Evolutionary conservation across 2,329 filamentous ascomycete species (phyloP).

Genomic region (Zalaria obscura): DNA sequence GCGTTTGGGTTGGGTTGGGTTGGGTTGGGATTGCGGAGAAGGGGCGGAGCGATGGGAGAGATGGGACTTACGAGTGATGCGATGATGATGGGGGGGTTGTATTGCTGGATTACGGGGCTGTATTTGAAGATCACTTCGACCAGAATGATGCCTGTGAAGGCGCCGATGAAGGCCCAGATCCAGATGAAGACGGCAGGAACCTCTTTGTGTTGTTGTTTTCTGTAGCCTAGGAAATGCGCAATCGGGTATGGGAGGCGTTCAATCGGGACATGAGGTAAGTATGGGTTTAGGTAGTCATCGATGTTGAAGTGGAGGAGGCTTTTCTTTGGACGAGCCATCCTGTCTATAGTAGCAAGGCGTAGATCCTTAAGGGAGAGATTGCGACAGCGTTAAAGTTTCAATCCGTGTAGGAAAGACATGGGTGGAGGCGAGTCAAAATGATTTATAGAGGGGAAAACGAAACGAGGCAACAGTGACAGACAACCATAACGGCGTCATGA

Average conservation of each 20-base stretch:
- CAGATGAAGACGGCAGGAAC: constrained; percentile 27
- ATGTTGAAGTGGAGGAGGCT: constrained; percentile 49
- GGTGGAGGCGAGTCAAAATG: too few species aligned
- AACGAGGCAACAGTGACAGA: too few species aligned
- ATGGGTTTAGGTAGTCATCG: constrained; percentile 60
- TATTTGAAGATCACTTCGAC: constrained; percentile 28
- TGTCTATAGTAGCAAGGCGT: neutral
- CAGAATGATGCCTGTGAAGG: constrained; percentile 28
- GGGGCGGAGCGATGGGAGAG: neutral
- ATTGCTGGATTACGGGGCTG: constrained; percentile 19
- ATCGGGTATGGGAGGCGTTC: constrained; percentile 49
- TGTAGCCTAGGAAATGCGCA: constrained; percentile 47
- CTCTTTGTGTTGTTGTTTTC: constrained; percentile 21
- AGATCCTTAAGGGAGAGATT: neutral
- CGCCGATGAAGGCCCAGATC: constrained; percentile 27
- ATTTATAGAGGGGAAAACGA: too few species aligned
- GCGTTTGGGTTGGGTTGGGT: neutral
- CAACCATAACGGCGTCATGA: too few species aligned
- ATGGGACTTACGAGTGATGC: constrained; percentile 23
- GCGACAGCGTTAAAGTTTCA: neutral
- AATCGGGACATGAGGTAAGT: constrained; percentile 52
- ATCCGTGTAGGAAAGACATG: too few species aligned
- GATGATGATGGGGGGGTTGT: constrained; percentile 28
- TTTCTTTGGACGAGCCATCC: constrained; percentile 2
- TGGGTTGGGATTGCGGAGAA: too few species aligned